phyloP scores from a whole-genome alignment of 441 rosid genomes.

The Melastoma candidum region DNA sequence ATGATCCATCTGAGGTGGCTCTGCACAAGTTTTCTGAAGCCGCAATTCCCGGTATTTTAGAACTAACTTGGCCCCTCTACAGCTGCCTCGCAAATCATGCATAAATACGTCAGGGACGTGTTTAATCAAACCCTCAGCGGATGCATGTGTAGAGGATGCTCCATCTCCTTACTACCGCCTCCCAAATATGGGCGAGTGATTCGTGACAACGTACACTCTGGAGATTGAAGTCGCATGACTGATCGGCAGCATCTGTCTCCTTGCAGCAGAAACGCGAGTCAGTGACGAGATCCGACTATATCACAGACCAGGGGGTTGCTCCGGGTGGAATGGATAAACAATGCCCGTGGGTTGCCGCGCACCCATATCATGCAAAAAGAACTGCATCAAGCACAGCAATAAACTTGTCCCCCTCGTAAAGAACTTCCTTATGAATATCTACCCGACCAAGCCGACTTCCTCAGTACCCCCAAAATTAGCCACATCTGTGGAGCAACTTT shows the following conservation, averaged over 20 bases:
- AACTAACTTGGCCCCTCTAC: not conserved
- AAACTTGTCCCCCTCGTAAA: not conserved
- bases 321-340: not conserved
- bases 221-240: not conserved
- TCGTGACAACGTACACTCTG: not conserved
- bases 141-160: slow-evolving; percentile 3
- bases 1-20: not conserved
- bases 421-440: not conserved
- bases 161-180: not conserved
- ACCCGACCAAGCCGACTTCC: not conserved
- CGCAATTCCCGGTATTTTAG: not conserved
- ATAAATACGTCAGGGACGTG: not conserved
- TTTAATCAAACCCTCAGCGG: not conserved
- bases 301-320: not conserved
- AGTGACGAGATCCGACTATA: too few relatives aligned
- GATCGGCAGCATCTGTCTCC: not conserved
- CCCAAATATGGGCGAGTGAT: not conserved
- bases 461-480: not conserved
- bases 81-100: not conserved
- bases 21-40: slow-evolving; percentile 1
- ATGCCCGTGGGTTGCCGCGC: not conserved
- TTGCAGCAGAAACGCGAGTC: not conserved
- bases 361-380: not conserved
- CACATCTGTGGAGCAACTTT: not conserved
- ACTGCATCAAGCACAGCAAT: not conserved